phyloP scores from a whole-genome alignment of 345 rosid genomes.

The Nephelium lappaceum region DNA sequence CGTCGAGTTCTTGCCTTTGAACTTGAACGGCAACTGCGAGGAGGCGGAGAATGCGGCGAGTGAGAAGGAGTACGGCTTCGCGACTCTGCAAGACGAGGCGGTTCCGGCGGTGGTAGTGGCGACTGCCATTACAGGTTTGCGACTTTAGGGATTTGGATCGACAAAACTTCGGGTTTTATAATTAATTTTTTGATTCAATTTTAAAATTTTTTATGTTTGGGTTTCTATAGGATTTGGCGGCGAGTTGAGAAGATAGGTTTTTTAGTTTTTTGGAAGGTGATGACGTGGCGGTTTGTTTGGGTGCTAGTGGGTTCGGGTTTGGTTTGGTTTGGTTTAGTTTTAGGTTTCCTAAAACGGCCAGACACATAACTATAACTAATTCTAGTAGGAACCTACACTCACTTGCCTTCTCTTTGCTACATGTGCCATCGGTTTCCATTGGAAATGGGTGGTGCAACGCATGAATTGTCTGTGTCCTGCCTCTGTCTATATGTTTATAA shows the following conservation, averaged over 20 bases:
- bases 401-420: too few relatives aligned
- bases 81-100: slow-evolving; percentile 10
- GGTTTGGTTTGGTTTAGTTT: too few relatives aligned
- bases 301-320: too few relatives aligned
- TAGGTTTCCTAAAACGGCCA: too few relatives aligned
- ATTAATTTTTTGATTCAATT: background rate
- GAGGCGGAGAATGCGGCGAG: slow-evolving; percentile 21
- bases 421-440: too few relatives aligned
- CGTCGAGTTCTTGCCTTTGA: slow-evolving; percentile 20
- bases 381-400: too few relatives aligned
- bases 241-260: too few relatives aligned
- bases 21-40: slow-evolving; percentile 29
- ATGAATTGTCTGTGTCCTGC: too few relatives aligned
- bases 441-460: too few relatives aligned
- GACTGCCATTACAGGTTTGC: background rate
- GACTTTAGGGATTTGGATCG: background rate
- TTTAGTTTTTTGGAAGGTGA: background rate
- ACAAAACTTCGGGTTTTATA: background rate
- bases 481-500: too few relatives aligned
- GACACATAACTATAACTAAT: too few relatives aligned
- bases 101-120: slow-evolving; percentile 20
- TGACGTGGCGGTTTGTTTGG: background rate
- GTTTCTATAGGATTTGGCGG: background rate
- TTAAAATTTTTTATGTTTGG: background rate
- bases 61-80: slow-evolving; percentile 22